Conservation (phyloP, 257 asterid genomes). For the Fraxinus anomala region DNA sequence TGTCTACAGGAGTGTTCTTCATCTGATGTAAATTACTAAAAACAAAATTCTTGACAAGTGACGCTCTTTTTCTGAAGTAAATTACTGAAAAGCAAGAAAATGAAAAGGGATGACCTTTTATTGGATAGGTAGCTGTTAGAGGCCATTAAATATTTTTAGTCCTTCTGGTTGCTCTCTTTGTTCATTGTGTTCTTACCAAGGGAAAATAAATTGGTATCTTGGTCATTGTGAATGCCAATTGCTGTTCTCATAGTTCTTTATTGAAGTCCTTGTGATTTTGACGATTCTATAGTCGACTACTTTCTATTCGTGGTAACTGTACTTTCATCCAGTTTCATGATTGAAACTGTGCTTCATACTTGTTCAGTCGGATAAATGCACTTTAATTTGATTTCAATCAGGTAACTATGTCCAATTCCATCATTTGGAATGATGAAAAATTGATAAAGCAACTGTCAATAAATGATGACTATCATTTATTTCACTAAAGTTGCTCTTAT, state of each 20-base stretch:
- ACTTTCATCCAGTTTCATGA: too few species aligned
- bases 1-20: conserved; percentile 13
- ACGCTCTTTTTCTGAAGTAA: too few species aligned
- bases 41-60: neutral
- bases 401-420: too few species aligned
- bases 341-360: too few species aligned
- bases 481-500: too few species aligned
- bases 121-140: neutral
- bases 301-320: too few species aligned
- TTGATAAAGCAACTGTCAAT: too few species aligned
- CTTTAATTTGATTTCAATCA: too few species aligned
- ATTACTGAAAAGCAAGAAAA: too few species aligned
- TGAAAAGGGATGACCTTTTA: conserved; percentile 7
- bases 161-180: neutral
- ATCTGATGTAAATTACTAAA: conserved; percentile 10
- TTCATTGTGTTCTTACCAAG: conserved; percentile 1
- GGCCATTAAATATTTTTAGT: conserved; percentile 7
- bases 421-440: too few species aligned
- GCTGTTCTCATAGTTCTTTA: neutral
- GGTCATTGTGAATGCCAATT: neutral
- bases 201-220: neutral
- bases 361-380: too few species aligned
- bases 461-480: too few species aligned
- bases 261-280: conserved; percentile 1
- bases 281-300: neutral